Evolutionary conservation across 2,329 filamentous ascomycete species (phyloP), one percentile per base, ranked within the genome.

Genomic region (Alternaria brassicicola): DNA sequence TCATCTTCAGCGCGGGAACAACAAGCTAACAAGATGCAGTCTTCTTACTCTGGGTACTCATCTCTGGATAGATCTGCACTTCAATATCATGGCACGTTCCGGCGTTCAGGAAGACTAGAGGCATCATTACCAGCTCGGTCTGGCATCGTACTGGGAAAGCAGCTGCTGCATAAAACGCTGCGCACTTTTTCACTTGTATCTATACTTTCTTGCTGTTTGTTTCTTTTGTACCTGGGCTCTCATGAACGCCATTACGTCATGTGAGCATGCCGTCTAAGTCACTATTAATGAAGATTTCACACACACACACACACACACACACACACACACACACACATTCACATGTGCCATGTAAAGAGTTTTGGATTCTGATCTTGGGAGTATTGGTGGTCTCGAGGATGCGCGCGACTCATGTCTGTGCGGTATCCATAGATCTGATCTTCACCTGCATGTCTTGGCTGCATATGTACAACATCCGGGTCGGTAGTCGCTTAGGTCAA

Each of bases 21-120:
- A 3, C 10, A 21, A 55, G 48, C 68, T 75, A 62, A 73, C 57
- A 19, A 15, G 25, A n/a, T 5, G 12, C 48, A 73, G 76, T 79
- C 53, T 76, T 74, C 70, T 83, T 84, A 49, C 81, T 90, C 59
- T 90, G 88, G 88, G 88, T 90, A 48, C 81, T 90, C 66, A 86
- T 90, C 62, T 84, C 85, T 47, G 85, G 85, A 50, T 86, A 75
- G 67, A 61, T 57, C 9, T 28, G 52, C 33, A 43, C 35, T 36
- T 51, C 48, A 49, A 19, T 36, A n/a, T 39, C 41, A 48, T 19
- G 57, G 42, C 54, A 49, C 57, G 57, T 53, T 55, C 45, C 64
- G 59, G 69, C 67, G 69, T 71, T 70, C 33, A 43, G 64, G 55
- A 58, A 66, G 57, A 66, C 45, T 50, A 52, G 62, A 64, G 57